Percentiles rank a stretch among this genome's conserved stretches.
phyloP scores from a whole-genome alignment of 2,329 filamentous ascomycete genomes.

The Cladophialophora carrionii region DNA sequence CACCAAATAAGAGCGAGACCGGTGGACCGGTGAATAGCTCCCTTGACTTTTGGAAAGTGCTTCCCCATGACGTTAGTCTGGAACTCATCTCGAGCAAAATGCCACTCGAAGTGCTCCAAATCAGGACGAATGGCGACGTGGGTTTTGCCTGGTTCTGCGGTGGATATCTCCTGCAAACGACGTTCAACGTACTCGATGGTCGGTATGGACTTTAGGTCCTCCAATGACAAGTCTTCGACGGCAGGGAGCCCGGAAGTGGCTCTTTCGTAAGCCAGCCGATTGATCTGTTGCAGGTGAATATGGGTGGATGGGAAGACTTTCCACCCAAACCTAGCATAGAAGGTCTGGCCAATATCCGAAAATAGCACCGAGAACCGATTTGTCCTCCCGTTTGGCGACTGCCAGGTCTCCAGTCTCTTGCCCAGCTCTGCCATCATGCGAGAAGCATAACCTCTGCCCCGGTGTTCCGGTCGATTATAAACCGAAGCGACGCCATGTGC shows the following conservation, averaged over 20 bases:
- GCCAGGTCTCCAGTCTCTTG: conserved; percentile 56
- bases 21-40: conserved; percentile 58
- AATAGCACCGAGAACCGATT: conserved; percentile 76
- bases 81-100: conserved; percentile 79
- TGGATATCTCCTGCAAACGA: conserved; percentile 57
- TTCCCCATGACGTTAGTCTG: conserved; percentile 64
- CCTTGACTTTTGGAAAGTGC: conserved; percentile 62
- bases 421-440: conserved; percentile 73
- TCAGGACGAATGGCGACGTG: conserved; percentile 71
- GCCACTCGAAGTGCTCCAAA: conserved; percentile 71
- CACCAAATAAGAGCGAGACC: conserved; percentile 48
- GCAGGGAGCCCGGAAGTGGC: conserved; percentile 36
- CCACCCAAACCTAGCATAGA: conserved; percentile 81
- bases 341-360: conserved; percentile 82
- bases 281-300: conserved; percentile 61
- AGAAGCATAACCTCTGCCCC: conserved; percentile 75
- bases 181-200: conserved; percentile 58
- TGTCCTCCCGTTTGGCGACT: conserved; percentile 48
- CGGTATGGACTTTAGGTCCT: conserved; percentile 59
- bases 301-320: conserved; percentile 72
- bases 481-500: conserved; percentile 79
- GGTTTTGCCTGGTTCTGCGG: conserved; percentile 50
- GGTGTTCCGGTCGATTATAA: conserved; percentile 69
- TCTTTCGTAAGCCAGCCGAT: conserved; percentile 35
- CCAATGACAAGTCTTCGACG: conserved; percentile 42